Evolutionary conservation across 116 monocot genomes (phyloP), one percentile per base, ranked within the genome.

Genomic region (Phalaenopsis hybrid): DNA sequence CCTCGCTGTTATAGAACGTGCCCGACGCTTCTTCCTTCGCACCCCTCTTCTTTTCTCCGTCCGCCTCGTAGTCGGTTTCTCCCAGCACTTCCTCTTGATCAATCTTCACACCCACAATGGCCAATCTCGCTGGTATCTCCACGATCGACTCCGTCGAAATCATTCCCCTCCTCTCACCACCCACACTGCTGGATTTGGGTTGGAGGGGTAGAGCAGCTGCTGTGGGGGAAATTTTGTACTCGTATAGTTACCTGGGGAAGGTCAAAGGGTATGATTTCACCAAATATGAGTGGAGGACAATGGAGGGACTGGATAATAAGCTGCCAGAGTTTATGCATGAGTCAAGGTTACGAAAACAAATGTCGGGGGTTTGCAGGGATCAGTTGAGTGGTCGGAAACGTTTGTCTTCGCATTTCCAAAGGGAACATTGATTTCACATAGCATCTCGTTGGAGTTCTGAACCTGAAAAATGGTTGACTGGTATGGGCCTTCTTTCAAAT

Each of bases 361-460:
- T 0, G 37, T 34, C 23, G 89, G 90, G 21, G 73, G 83, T 15
- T 76, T 96, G 85, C 72, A 48, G 21, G 96, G 96, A 4, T 65
- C 80, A 7, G 68, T 92, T 45, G 37, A 85, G 73, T 91, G 92
- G 88, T 37, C 44, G 78, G 91, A 94, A 44, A 28, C 78, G 0
- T 33, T 85, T 6, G 57, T 77, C 10, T 59, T 94, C 49, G 79
- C 55, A 2, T 57, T 87, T 10, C 85, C 88, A 0, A 82, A 50
- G 21, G 84, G 88, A 16, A 89, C 91, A 1, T 76, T 81, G 0
- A 70, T 96, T 8, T 83, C 89, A 0, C 90, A 96, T 77, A 91
- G 95, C 80, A 51, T 91, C 20, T 67, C 90, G 4, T 49, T 90
- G 41, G 78, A 90, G 81, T 74, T 95, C 49, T 95, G 87, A 92